Evolutionary conservation across 306 rosid species (phyloP).

Genomic region (Sechiopsis laciniata): DNA sequence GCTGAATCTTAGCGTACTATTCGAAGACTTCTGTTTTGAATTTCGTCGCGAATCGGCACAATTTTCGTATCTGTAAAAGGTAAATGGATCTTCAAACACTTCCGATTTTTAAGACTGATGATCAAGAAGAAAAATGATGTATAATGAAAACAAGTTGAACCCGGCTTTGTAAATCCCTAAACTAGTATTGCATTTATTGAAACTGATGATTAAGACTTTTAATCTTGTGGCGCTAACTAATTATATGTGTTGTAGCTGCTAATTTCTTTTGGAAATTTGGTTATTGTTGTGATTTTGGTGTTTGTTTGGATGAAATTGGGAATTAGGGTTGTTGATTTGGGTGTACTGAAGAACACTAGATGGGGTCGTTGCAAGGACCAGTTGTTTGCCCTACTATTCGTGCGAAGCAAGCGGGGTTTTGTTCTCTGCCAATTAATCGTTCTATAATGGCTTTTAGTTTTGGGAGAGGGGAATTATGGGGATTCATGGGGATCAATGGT

Average conservation of each 20-base stretch:
- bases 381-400: constrained; percentile 64
- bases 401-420: constrained; percentile 53
- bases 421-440: constrained; percentile 48
- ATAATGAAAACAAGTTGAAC: too few relatives aligned
- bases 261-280: neutral
- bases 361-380: constrained; percentile 85
- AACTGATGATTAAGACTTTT: neutral
- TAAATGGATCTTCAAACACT: constrained; percentile 14
- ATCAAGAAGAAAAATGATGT: neutral
- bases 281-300: neutral
- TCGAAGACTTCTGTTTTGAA: neutral
- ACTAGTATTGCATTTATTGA: too few relatives aligned
- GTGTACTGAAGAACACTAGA: constrained; percentile 34
- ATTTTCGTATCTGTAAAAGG: constrained; percentile 16
- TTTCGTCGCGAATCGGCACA: constrained; percentile 9
- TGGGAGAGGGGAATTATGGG: constrained; percentile 60
- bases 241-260: neutral
- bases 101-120: neutral
- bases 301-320: neutral
- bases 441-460: constrained; percentile 37
- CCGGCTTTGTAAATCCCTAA: neutral
- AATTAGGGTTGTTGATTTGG: neutral
- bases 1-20: constrained; percentile 6
- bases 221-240: neutral
- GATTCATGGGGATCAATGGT: constrained; percentile 38